These are phyloP conservation scores for Populus hybrid DNA, from an alignment of 441 rosid species.

Conservation along the genomic window DNA sequence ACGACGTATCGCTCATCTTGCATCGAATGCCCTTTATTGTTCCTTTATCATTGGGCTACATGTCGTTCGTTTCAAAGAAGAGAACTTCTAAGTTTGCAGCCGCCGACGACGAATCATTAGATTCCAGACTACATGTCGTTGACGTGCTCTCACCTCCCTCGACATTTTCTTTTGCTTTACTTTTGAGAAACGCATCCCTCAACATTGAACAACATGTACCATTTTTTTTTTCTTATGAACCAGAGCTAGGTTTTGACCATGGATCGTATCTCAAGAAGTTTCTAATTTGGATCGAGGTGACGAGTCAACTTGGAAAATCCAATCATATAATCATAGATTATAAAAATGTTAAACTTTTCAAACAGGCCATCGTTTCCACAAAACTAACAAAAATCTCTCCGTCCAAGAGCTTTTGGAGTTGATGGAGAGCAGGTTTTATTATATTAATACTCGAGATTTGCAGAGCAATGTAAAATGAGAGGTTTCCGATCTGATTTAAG, in stretches of 20 bases:
- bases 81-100: no score
- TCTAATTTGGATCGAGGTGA: constrained; percentile 12
- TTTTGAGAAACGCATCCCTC: no score
- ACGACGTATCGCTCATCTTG: no score
- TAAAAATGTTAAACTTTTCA: background rate
- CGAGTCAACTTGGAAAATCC: background rate
- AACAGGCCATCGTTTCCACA: background rate
- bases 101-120: no score
- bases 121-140: no score
- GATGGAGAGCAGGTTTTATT: background rate
- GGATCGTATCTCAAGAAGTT: constrained; percentile 12
- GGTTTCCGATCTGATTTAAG: background rate
- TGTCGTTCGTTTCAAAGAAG: no score
- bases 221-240: no score
- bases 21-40: no score
- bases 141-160: no score
- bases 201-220: background rate
- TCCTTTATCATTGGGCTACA: no score
- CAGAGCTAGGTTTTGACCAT: background rate
- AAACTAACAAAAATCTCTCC: background rate
- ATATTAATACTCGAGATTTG: background rate
- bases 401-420: background rate
- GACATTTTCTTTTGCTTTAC: no score
- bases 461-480: background rate
- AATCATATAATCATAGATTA: background rate